Evolutionary conservation across 2,329 filamentous ascomycete genomes (phyloP), one percentile per base, ranked within the genome.

Genomic region (Microdochium paspali): DNA sequence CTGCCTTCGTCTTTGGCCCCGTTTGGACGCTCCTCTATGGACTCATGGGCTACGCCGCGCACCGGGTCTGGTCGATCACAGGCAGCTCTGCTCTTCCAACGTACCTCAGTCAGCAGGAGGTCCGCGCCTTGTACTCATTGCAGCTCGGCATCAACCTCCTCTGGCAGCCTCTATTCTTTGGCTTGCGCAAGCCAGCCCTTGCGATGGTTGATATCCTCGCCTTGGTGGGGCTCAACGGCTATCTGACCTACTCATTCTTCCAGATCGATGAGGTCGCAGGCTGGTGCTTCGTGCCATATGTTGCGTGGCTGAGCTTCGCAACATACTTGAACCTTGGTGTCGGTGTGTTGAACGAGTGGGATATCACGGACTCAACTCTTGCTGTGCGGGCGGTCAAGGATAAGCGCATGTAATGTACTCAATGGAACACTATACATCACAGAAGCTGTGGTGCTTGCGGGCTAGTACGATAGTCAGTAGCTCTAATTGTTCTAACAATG

Each of bases 91-190:
- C 81, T n/a, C 61, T 73, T 24, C 32, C 24, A 32, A 64, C 75
- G 31, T 70, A 73, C 30, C 69, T 76, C 25, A 64, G 68, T 32
- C 78, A 76, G n/a, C 73, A 79, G 44, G 65, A 70, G 30, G 67
- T 79, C 47, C 44, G 39, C 23, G n/a, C 46, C 10, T 75, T 96
- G 25, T 96, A 95, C 71, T 87, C 86, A 2, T 73, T 90, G 50
- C 90, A 96, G 67, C 81, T 96, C 6, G 86, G 77, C 10, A 73
- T 96, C 46, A 96, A 96, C 64, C 72, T 95, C 25, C 66, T 84
- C 47, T 97, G 88, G 88, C 96, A 90, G 79, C 91, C 91, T 12
- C 76, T 96, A 10, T 96, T 96, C 76, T 96, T 95, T 62, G 76
- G 79, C n/a, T 61, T 84, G 45, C 82, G 84, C 53, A 79, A 80